These are phyloP conservation scores for Biscogniauxia marginata DNA, from an alignment of 2,329 filamentous ascomycete species.

Conservation along the genomic window DNA sequence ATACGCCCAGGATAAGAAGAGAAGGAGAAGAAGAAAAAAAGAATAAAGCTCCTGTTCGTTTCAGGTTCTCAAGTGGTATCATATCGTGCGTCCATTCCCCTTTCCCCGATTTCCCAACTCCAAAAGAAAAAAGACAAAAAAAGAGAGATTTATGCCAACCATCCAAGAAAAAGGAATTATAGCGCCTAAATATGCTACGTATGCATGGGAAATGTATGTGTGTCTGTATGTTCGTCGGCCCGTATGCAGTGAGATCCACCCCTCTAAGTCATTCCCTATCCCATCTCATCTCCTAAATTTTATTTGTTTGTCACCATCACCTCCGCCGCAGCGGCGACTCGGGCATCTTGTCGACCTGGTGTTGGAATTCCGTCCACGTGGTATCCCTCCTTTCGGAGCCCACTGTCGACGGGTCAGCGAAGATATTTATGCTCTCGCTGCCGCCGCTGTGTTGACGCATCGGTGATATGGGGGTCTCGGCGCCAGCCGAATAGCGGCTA, in stretches of 20 bases:
- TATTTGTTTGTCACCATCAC: not conserved
- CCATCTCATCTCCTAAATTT: not conserved
- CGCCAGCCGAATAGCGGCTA: not conserved
- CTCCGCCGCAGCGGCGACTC: constrained; percentile 10
- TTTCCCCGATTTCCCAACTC: not conserved
- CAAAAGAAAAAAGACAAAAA: not conserved
- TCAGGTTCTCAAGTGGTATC: not conserved
- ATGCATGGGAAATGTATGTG: not conserved
- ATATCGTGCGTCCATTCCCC: not conserved
- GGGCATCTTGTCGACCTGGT: constrained; percentile 16
- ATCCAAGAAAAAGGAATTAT: not conserved
- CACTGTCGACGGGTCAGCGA: constrained; percentile 27
- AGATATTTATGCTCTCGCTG: constrained; percentile 30
- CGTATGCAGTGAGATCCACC: not conserved
- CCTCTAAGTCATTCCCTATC: not conserved
- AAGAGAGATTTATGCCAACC: not conserved
- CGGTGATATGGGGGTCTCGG: not conserved
- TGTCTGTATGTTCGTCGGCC: not conserved
- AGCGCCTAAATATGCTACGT: not conserved
- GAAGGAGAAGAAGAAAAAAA: not conserved
- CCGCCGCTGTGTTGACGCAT: constrained; percentile 17
- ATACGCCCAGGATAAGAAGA: not conserved
- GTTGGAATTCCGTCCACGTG: constrained; percentile 29
- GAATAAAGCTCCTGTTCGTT: not conserved
- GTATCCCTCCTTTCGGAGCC: constrained; percentile 14